Evolutionary conservation across 352 stramenopile species (phyloP), one percentile per base, ranked within the genome.

Genomic region (Phytophthora parvispora): DNA sequence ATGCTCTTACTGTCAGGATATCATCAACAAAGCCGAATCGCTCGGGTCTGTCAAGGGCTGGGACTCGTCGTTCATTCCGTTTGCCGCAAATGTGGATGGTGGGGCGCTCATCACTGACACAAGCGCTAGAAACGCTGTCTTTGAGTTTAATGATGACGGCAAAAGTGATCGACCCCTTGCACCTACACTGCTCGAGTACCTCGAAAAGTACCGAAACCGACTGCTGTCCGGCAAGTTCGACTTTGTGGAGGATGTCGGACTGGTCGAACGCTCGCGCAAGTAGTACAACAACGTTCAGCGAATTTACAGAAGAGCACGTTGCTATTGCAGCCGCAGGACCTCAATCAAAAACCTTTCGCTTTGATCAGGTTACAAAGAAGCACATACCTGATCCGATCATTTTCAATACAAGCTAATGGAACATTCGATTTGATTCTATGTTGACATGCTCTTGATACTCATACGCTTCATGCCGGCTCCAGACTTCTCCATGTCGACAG

Each of bases 201-300:
- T 97, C 36, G 89, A 97, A 43, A 80, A 74, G 38, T 97, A 93
- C 64, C 80, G 87, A 52, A 94, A 95, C 78, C 75, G 82, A n/a
- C 74, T 97, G 55, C 73, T 97, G 25, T 93, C 86, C 0, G 84
- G 84, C 25, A 84, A 93, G 28, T 95, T 89, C 52, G 87, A 95
- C 69, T 97, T 89, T 57, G 78, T 97, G 42, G 85, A 95, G 29
- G 89, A 92, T 60, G 78, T 94, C n/a, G 89, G 87, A 2, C 64
- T 95, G 52, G 84, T 95, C 36, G 86, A 96, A 65, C 85, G 84
- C 52, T 89, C 85, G 22, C 73, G 80, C 52, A 93, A 93, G 69
- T 91, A 36, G 74, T 16, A 53, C 13, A 6, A 55, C 59, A 40
- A n/a, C 36, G 27, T 5, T 7, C 40, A 27, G 12, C 45, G 47